phyloP scores from a whole-genome alignment of 2,329 filamentous ascomycete genomes.

The Aspergillus viridinutans region DNA sequence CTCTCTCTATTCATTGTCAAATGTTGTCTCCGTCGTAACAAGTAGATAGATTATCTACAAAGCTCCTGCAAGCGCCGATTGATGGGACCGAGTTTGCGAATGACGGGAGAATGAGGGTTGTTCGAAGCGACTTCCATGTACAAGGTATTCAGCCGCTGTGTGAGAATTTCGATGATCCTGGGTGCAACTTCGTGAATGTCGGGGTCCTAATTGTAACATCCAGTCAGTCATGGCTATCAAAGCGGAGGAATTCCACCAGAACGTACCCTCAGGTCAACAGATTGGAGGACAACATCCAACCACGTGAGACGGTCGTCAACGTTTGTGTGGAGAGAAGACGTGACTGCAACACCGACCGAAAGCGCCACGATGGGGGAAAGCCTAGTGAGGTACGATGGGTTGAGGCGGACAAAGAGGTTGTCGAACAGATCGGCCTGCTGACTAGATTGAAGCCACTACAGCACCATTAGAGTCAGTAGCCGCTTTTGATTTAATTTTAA shows the following conservation, averaged over 20 bases:
- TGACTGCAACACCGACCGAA: conserved; percentile 60
- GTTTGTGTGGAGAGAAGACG: conserved; percentile 52
- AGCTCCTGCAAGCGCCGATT: conserved; percentile 40
- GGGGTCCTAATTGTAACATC: conserved; percentile 37
- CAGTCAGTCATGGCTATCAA: conserved; percentile 3
- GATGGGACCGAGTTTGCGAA: conserved; percentile 49
- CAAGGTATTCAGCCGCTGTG: conserved; percentile 52
- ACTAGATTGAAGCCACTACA: conserved; percentile 58
- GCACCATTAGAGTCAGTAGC: conserved; percentile 15
- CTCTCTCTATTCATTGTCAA: neutral
- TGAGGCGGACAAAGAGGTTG: conserved; percentile 55
- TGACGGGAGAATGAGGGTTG: conserved; percentile 48
- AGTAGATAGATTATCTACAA: conserved; percentile 11
- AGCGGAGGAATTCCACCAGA: neutral
- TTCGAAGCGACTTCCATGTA: conserved; percentile 55
- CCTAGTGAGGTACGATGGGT: conserved; percentile 52
- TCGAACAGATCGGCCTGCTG: conserved; percentile 60
- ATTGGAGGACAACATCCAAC: conserved; percentile 53
- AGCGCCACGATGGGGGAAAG: conserved; percentile 57
- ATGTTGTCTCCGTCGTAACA: neutral
- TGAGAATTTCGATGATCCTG: conserved; percentile 58
- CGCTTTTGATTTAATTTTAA: neutral
- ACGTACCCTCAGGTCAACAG: conserved; percentile 52
- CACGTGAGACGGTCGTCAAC: conserved; percentile 54
- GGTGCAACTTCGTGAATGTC: conserved; percentile 56